These are phyloP conservation scores for Aspergillus quadricinctus DNA, from an alignment of 2,329 filamentous ascomycete genomes.

Conservation along the genomic window DNA sequence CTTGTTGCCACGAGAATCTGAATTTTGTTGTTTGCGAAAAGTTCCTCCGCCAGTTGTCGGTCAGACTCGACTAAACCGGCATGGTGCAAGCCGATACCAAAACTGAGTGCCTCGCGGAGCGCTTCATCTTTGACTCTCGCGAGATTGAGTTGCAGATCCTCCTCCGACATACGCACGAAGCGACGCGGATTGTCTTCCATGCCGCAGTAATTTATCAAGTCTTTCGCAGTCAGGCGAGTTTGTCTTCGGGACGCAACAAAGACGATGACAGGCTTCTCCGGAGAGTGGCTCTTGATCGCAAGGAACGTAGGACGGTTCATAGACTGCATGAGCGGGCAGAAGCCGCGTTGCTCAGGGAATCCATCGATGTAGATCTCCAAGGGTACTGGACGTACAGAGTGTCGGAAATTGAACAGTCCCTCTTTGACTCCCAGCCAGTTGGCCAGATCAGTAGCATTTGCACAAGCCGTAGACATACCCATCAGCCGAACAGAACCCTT, in stretches of 20 bases:
- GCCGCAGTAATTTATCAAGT: slow-evolving; percentile 93
- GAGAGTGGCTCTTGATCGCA: slow-evolving; percentile 93
- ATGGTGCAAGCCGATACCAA: slow-evolving; percentile 95
- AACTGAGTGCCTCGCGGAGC: slow-evolving; percentile 87
- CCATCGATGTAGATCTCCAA: slow-evolving; percentile 96
- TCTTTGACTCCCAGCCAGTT: slow-evolving; percentile 98
- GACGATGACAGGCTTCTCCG: slow-evolving; percentile 94
- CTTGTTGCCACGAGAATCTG: slow-evolving; percentile 94
- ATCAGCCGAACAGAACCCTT: slow-evolving; percentile 83
- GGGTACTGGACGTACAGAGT: slow-evolving; percentile 93
- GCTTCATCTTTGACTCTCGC: slow-evolving; percentile 87
- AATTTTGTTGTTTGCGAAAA: slow-evolving; percentile 97
- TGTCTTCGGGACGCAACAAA: slow-evolving; percentile 95
- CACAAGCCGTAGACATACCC: slow-evolving; percentile 99
- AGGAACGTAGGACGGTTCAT: slow-evolving; percentile 98
- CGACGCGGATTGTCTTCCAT: slow-evolving; percentile 97
- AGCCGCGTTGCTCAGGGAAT: slow-evolving; percentile 89
- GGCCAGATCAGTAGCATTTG: slow-evolving; percentile 86
- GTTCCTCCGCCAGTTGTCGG: slow-evolving; percentile 82
- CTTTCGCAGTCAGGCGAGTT: slow-evolving; percentile 89
- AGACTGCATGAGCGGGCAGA: slow-evolving; percentile 96
- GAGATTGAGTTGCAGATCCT: slow-evolving; percentile 86
- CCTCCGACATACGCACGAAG: slow-evolving; percentile 91
- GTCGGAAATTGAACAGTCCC: slow-evolving; percentile 92
- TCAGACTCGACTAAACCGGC: slow-evolving; percentile 95